These are phyloP conservation scores for Xylariales sp. DNA, from an alignment of 2,329 filamentous ascomycete species.

Conservation along the genomic window DNA sequence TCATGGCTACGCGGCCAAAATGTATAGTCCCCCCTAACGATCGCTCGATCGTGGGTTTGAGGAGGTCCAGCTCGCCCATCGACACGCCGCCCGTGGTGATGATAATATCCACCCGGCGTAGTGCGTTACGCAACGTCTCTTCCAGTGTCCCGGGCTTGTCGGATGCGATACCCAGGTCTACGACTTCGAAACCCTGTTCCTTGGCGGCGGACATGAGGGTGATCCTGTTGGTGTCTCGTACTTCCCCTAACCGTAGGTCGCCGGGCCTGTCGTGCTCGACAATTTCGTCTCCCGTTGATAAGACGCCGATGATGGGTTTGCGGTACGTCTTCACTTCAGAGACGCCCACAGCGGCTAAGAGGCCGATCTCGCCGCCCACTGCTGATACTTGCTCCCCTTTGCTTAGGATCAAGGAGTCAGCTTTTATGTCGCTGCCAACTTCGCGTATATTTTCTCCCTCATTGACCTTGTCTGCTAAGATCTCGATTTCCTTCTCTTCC, in stretches of 20 bases:
- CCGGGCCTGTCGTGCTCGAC: conserved; percentile 65
- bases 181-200: conserved; percentile 69
- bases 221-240: conserved; percentile 88
- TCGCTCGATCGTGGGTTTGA: conserved; percentile 94
- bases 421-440: conserved; percentile 78
- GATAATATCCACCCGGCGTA: conserved; percentile 73
- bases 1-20: conserved; percentile 95
- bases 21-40: conserved; percentile 87
- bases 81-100: conserved; percentile 93
- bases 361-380: conserved; percentile 83
- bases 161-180: conserved; percentile 82
- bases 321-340: conserved; percentile 66
- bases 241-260: conserved; percentile 70
- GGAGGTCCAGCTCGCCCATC: conserved; percentile 94
- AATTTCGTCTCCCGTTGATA: conserved; percentile 95
- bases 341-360: conserved; percentile 81
- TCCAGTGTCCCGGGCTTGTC: conserved; percentile 74
- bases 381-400: conserved; percentile 80
- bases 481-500: conserved; percentile 85
- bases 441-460: conserved; percentile 86
- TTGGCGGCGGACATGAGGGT: conserved; percentile 74
- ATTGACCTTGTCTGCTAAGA: conserved; percentile 70
- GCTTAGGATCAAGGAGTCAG: conserved; percentile 64
- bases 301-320: conserved; percentile 74
- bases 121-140: conserved; percentile 66